Evolutionary conservation across 2,329 filamentous ascomycete genomes (phyloP), one percentile per base, ranked within the genome.

Genomic region (Grosmannia clavigera): DNA sequence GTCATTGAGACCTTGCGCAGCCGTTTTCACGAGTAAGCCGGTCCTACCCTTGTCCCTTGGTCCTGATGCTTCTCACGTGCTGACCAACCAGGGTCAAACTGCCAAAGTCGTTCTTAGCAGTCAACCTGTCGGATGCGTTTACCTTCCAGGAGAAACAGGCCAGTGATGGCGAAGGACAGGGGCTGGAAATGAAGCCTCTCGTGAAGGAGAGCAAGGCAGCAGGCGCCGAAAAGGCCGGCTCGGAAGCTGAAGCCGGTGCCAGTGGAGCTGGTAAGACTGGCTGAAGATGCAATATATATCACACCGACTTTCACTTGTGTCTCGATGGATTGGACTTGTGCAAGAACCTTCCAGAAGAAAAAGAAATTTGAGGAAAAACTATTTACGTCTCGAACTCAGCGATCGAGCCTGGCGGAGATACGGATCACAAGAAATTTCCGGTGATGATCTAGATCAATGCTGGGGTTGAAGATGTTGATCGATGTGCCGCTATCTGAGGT

Each of bases 1-100:
- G 89, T 99, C n/a, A 89, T 99, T 66, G 92, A 96, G 74, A 97
- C 92, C 1, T 76, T 99, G 64, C 84, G 92, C 65, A 92, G 89
- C 57, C 97, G 96, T 68, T 97, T 99, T 70, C 89, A 96, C 69
- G 91, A 91, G 88, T 92, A 80, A 76, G 87, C 78, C 3, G 16
- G 48, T 22, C 55, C 29, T 29, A 25, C 25, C 11, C 25, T 38
- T 58, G 51, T 60, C 55, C 46, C 7, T 43, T n/a, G 3, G 48
- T 51, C 7, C 33, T 35, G 9, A 9, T 19, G 25, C 6, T 14
- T 3, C 4, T 22, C 2, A 5, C 11, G 40, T 16, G 14, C 35
- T 43, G 25, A 43, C 54, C 29, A 19, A n/a, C 2, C 46, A 84
- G 82, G 68, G 83, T 86, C 65, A 85, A 85, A 73, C 69, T 86